Base-by-base conservation (phyloP, 169 alveolate species). In the Blepharisma undulans region DNA sequence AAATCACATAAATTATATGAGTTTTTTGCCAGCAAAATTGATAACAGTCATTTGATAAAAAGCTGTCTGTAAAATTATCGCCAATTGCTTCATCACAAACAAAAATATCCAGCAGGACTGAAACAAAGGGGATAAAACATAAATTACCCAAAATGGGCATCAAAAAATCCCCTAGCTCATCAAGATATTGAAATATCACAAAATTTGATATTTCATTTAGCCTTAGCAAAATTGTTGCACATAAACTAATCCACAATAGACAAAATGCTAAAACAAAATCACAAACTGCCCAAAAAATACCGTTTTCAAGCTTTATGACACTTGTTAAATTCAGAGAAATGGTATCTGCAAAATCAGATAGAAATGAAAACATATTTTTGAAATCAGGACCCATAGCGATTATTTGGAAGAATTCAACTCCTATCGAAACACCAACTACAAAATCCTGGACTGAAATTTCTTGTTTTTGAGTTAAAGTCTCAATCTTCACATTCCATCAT, bases 331-430 rank as follows among this genome's bases (percentile, higher is more conserved):
- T 72, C 33, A 72, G 19, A 72, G 80, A 72, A 2, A 72, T 22
- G 0, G 29, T 12, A 25, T 72, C 80, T 72, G 80, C 29, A 12
- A 29, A 22, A 25, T 6, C 19, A 7, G 29, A 25, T 29, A 72
- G 19, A 72, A 72, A 18, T 18, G 80, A 22, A 72, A 25, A 25
- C 7, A 72, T 0, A 14, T 85, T 61, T 29, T 25, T 22, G 71
- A 88, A 76, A 10, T 19, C 33, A 25, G 92, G 92, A 25, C 80
- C 92, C 32, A 88, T 88, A n/a, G 92, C 71, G 18, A 88, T 76
- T 74, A 76, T 21, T 72, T 88, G 87, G 5, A 88, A 33, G 19
- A 33, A 74, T 33, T 88, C 92, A 7, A 88, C 78, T 12, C 25
- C 25, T 27, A 86, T 86, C 2, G 48, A 27, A 18, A 25, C 34